Conservation (phyloP, 352 stramenopile genomes). For the Plasmopara halstedii region DNA sequence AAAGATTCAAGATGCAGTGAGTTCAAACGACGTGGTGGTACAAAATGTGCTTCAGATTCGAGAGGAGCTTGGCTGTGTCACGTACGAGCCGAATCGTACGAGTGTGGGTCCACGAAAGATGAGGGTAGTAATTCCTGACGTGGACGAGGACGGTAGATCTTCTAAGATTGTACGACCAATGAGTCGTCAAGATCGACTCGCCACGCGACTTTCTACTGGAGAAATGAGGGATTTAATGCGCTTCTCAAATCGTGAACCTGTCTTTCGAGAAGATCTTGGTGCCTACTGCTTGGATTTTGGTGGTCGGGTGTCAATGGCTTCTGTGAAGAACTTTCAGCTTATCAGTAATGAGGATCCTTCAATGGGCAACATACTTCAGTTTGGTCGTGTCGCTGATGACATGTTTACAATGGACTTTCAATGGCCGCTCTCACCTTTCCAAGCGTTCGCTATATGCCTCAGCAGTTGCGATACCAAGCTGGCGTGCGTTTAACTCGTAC, state of each 20-base stretch:
- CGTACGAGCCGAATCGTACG: constrained; percentile 82
- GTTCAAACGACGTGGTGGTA: constrained; percentile 47
- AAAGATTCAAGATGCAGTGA: constrained; percentile 81
- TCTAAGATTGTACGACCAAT: constrained; percentile 82
- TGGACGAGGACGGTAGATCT: constrained; percentile 70
- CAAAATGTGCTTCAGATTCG: constrained; percentile 85
- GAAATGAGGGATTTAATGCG: constrained; percentile 82
- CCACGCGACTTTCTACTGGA: constrained; percentile 55
- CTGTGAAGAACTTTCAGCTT: constrained; percentile 87
- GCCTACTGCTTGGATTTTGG: constrained; percentile 86
- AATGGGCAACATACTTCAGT: constrained; percentile 85
- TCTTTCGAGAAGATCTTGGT: constrained; percentile 79
- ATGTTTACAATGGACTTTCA: constrained; percentile 90
- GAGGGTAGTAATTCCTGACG: constrained; percentile 72
- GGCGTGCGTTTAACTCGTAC: constrained; percentile 57
- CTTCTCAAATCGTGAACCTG: constrained; percentile 81
- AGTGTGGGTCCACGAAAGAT: constrained; percentile 83
- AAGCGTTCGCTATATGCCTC: constrained; percentile 85
- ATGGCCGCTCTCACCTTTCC: constrained; percentile 81
- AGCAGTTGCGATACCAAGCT: constrained; percentile 87
- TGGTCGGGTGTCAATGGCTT: constrained; percentile 74
- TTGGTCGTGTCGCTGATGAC: constrained; percentile 83
- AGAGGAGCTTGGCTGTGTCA: constrained; percentile 78
- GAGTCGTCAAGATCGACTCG: constrained; percentile 77
- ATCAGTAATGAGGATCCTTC: constrained; percentile 76